Base-by-base conservation (phyloP, 1,284 basidiomycete genomes). In the Ganoderma lucidum region DNA sequence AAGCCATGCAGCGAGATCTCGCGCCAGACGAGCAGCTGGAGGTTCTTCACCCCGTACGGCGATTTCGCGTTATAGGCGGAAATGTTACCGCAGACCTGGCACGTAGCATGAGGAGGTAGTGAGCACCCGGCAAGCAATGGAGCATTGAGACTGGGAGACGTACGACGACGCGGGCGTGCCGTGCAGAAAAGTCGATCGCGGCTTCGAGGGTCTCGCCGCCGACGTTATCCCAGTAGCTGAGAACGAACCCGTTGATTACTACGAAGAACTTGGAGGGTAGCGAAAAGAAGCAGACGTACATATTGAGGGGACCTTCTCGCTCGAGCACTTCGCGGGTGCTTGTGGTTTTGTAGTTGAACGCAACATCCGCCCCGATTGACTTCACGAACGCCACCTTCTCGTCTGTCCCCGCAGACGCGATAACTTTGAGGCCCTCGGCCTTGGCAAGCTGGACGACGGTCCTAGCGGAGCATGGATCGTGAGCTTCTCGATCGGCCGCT, bases 361-460 rank as follows among this genome's bases (percentile, higher is more conserved):
- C 30, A 10, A 56, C 53, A 28, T 56, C 53, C 8, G 53, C 53
- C 30, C 92, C 92, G 58, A 93, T 79, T 44, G 85, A 79, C 73
- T 87, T 86, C 73, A 93, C 83, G 78, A 88, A 91, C 14, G 83
- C 78, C 64, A 91, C 88, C 79, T 95, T 95, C 64, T 90, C 89
- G 9, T 88, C 84, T 0, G 89, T 88, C 0, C 93, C 92, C 0
- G 92, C 90, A 1, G 93, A 91, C 0, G 87, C 92, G 71, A 94
- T 90, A 63, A 94, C 91, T 71, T 89, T 90, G 37, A 89, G 78
- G 0, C 90, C 91, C 14, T 87, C 85, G 6, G 81, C 80, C 70
- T 91, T 92, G 1, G 89, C 90, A n/a, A 92, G 82, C 79, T 93
- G 88, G 35, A 85, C 82, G 17, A 87, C 85, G 23, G 85, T 71